Evolutionary conservation across 495 filamentous ascomycete genomes (phyloP), one percentile per base, ranked within the genome.

Genomic region (Lasiosphaeria ovina): DNA sequence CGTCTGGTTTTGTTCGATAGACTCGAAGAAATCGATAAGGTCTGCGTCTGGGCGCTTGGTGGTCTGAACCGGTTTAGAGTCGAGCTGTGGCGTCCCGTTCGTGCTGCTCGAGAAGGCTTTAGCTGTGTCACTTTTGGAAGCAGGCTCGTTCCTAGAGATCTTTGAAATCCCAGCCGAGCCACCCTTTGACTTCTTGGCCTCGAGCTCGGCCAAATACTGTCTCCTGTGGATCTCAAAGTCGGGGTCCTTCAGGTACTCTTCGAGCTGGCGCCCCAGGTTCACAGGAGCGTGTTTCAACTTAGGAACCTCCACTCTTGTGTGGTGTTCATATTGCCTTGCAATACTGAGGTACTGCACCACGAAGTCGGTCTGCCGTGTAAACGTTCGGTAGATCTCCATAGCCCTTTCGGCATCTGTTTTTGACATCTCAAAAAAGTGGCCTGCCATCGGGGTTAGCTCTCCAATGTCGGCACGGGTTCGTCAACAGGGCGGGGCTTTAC

Each of bases 401-500:
- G 94, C 95, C 48, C 93, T 85, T 72, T 96, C 89, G 53, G 95
- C 95, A 74, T 99, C 95, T 40, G 88, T 84, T 57, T 87, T 88
- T 55, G 95, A 97, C 91, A 99, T 93, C 75, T 99, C 94, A 65
- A 99, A 98, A 71, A 96, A 99, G 70, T 95, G 93, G 63, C 96
- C 93, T 97, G 57, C 32, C 31, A 49, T 7, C 17, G 32, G 9
- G 49, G 69, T 55, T 53, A 66, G 49, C 50, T 34, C 11, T 24
- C 24, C 24, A 24, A 24, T 24, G 24, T 24, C 24, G 24, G 24
- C 24, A 24, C 24, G 24, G 24, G 24, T 24, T 24, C 24, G 24
- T 24, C 2, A 24, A 0, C 35, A 51, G 6, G 34, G 50, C 44
- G 35, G 24, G 3, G 8, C 59, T 83, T 64, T 82, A 94, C 94